Evolutionary conservation across 2,329 filamentous ascomycete species (phyloP).

Genomic region (Aspergillus uvarum): DNA sequence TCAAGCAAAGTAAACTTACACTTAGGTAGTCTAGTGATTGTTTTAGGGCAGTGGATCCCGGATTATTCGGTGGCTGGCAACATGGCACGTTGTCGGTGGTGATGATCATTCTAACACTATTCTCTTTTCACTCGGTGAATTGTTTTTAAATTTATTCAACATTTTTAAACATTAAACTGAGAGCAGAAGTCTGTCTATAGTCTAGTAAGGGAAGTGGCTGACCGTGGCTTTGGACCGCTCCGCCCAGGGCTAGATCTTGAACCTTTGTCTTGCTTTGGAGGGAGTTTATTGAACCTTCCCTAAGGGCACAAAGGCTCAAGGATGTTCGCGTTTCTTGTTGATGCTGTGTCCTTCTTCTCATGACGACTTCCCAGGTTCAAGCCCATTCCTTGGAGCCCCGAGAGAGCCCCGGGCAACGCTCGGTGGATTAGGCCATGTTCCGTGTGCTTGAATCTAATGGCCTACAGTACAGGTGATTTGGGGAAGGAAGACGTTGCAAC

Average conservation of each 20-base stretch:
- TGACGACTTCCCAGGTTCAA: not conserved
- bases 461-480: not conserved
- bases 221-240: slow-evolving; percentile 1
- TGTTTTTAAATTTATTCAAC: not conserved
- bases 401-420: not conserved
- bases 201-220: not conserved
- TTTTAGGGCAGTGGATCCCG: slow-evolving; percentile 11
- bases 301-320: not conserved
- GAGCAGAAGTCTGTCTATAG: not conserved
- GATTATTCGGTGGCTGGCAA: slow-evolving; percentile 16
- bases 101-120: not conserved
- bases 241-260: not conserved
- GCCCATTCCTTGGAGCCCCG: not conserved
- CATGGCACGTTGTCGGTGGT: slow-evolving; percentile 16
- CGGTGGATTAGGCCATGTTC: not conserved
- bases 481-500: not conserved
- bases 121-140: not conserved
- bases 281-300: slow-evolving; percentile 1
- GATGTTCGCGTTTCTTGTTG: not conserved
- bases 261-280: not conserved
- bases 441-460: too few relatives aligned
- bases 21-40: not conserved
- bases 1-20: not conserved
- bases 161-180: too few relatives aligned
- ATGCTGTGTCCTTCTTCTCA: not conserved